Base-by-base conservation (phyloP, 176 grass and related monocot genomes). In the Carex kokanica region DNA sequence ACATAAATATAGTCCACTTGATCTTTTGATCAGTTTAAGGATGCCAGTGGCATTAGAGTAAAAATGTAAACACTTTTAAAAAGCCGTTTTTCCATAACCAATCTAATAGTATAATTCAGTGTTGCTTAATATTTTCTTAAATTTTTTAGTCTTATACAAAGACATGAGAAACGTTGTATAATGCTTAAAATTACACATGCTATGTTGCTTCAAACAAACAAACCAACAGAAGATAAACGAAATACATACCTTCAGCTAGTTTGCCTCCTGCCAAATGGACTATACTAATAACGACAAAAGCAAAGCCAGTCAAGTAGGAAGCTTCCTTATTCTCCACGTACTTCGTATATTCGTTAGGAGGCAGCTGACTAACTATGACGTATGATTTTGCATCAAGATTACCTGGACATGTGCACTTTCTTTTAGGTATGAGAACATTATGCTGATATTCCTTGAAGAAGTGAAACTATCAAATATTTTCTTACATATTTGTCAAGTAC, bases 221-320 rank as follows among this genome's bases (percentile, higher is more conserved):
- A 67, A 43, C 11, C 65, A 36, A 57, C 0, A 64, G 54, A 61
- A 45, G 7, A 81, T 18, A 60, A 53, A 3, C 3, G 57, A 17
- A 64, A 52, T 18, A 27, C 24, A 61, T 89, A 98, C 95, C 95
- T 91, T 93, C 90, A 0, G 92, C 81, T 16, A 88, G 86, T 70
- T 94, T 94, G 18, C 89, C 90, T 53, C 92, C 95, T 2, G 89
- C 83, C 34, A 94, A 84, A 78, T 91, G 90, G 73, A 98, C 69
- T 52, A 90, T 90, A 80, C 86, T 82, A 63, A 98, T 83, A 78
- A 93, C 87, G 83, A 88, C 83, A 59, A 94, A 93, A 82, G 95
- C 68, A 17, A 94, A 95, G 51, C 88, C 95, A 80, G 87, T 80
- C 84, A 95, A 34, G 86, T 90, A 83, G 25, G 90, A 80, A 84